Evolutionary conservation across 73 alveolate species (phyloP).

Genomic region (Paramecium biaurelia): DNA sequence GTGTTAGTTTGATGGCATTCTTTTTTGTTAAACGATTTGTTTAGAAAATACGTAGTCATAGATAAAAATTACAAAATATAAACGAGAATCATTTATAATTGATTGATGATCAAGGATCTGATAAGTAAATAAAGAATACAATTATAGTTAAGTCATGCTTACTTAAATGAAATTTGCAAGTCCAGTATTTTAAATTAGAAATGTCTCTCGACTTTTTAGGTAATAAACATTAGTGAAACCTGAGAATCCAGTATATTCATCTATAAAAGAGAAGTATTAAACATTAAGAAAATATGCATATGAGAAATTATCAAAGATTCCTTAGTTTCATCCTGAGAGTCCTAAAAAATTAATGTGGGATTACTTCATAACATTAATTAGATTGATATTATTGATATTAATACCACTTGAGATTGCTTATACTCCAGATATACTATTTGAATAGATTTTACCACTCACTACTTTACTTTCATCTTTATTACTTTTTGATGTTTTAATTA

Average conservation of each 20-base stretch:
- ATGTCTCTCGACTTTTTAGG: background rate
- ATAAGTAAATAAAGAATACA: background rate
- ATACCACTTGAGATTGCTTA: constrained; percentile 17
- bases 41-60: background rate
- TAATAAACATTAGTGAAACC: background rate
- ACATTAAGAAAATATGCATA: background rate
- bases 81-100: background rate
- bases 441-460: background rate
- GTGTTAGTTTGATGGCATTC: constrained; percentile 10
- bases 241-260: background rate
- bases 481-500: background rate
- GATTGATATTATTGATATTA: background rate
- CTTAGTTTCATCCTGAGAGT: constrained; percentile 14
- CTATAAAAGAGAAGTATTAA: background rate
- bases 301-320: background rate
- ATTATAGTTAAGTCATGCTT: background rate
- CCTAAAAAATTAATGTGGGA: background rate
- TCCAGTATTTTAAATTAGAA: background rate
- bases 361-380: background rate
- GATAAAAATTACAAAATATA: background rate
- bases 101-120: constrained; percentile 6
- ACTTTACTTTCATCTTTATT: background rate
- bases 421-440: background rate
- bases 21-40: background rate
- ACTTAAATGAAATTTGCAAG: constrained; percentile 24